These are phyloP conservation scores for Earliella scabrosa DNA, from an alignment of 1,284 basidiomycete species.

Conservation along the genomic window DNA sequence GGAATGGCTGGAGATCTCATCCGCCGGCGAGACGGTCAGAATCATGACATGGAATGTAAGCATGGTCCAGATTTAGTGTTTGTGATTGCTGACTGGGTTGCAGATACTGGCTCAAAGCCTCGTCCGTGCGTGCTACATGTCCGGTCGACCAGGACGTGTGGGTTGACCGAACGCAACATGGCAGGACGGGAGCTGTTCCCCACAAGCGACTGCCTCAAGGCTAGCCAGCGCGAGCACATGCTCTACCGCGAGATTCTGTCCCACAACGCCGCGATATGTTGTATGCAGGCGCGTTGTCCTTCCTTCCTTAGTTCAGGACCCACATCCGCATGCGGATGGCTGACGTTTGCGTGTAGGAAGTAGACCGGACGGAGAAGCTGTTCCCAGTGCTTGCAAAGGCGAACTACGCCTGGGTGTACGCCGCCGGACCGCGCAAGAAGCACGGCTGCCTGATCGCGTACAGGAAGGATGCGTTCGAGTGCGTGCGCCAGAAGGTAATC, in stretches of 20 bases:
- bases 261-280: constrained; percentile 76
- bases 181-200: constrained; percentile 86
- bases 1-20: constrained; percentile 52
- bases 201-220: constrained; percentile 81
- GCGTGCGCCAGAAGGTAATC: constrained; percentile 50
- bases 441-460: constrained; percentile 87
- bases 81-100: too few relatives aligned
- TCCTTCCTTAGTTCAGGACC: too few relatives aligned
- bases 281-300: constrained; percentile 75
- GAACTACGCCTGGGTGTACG: constrained; percentile 65
- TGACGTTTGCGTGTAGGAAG: constrained; percentile 59
- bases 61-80: too few relatives aligned
- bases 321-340: not conserved
- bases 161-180: not conserved
- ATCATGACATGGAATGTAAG: constrained; percentile 83
- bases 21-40: constrained; percentile 40
- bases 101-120: constrained; percentile 79
- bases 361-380: constrained; percentile 71
- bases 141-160: too few relatives aligned
- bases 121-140: constrained; percentile 64
- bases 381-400: constrained; percentile 62
- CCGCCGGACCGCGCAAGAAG: constrained; percentile 71
- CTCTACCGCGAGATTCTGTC: constrained; percentile 72
- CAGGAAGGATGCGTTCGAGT: constrained; percentile 54
- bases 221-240: constrained; percentile 73